A percentile compares a stretch with the other conserved stretches of the same genome.
Conservation (phyloP, 129 eudicot species). For the Flaveria bidentis region DNA sequence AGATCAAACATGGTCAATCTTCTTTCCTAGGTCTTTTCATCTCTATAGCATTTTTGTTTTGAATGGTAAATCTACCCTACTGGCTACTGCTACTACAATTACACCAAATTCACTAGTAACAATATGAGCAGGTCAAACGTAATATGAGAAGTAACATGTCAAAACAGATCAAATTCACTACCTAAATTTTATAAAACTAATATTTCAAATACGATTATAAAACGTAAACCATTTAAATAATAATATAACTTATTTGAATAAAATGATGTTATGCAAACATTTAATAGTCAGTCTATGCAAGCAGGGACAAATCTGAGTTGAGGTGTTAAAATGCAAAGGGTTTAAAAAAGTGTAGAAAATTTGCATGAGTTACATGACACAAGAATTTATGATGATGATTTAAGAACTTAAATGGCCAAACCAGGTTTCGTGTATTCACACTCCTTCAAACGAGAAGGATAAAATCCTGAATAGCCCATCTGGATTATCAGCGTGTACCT, state of each 20-base stretch:
- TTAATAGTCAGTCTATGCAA: neutral
- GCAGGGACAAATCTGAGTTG: conserved; percentile 3
- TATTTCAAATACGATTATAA: neutral
- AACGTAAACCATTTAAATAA: neutral
- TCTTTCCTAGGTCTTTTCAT: neutral
- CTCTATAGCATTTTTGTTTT: conserved; percentile 4
- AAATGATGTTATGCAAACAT: neutral
- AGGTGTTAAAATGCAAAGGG: conserved; percentile 4
- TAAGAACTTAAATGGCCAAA: conserved; percentile 12
- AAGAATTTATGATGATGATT: neutral
- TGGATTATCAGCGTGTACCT: conserved; percentile 99
- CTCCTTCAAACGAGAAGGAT: conserved; percentile 77
- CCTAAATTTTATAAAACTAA: neutral
- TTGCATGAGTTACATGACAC: conserved; percentile 27
- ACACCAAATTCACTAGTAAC: neutral
- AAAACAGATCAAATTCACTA: neutral
- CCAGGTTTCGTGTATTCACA: conserved; percentile 29
- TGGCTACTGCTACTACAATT: too few species aligned
- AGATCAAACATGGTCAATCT: neutral
- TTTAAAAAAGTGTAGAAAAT: neutral
- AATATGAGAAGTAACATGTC: neutral
- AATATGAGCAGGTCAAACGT: neutral
- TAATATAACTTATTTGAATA: neutral
- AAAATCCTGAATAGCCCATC: conserved; percentile 91
- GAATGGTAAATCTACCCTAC: neutral